Percentiles rank a stretch among this genome's conserved stretches.
These are phyloP conservation scores for Drechslera avenae DNA, from an alignment of 2,329 filamentous ascomycete species.

Conservation along the genomic window DNA sequence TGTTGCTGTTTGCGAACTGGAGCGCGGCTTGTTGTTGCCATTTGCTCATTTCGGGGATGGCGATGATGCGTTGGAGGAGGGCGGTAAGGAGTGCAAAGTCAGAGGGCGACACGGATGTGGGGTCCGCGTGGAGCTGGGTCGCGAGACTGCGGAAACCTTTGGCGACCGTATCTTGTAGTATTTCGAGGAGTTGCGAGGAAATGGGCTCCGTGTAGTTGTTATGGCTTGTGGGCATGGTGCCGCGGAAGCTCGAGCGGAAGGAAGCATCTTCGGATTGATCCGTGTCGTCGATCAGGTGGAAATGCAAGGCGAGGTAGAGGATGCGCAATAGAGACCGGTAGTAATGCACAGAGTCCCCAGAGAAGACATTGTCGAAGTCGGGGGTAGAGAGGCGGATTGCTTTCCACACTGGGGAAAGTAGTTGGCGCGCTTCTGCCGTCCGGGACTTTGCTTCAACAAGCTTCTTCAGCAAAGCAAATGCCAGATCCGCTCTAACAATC, in stretches of 20 bases:
- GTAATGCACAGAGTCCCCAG: constrained; percentile 66
- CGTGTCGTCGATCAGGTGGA: constrained; percentile 56
- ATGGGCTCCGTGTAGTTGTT: constrained; percentile 47
- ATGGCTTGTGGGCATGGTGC: constrained; percentile 46
- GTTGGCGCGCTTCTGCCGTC: constrained; percentile 57
- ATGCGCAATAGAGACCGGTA: constrained; percentile 84
- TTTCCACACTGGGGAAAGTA: constrained; percentile 66
- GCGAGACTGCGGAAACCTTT: constrained; percentile 83
- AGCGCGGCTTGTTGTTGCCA: constrained; percentile 59
- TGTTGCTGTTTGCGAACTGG: constrained; percentile 65
- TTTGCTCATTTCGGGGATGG: constrained; percentile 73
- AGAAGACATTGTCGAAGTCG: constrained; percentile 65
- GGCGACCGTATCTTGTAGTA: constrained; percentile 78
- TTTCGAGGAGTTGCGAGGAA: constrained; percentile 66
- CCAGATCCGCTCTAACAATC: constrained; percentile 76
- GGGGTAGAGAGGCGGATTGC: constrained; percentile 60
- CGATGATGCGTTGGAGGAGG: constrained; percentile 82
- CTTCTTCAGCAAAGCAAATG: constrained; percentile 80
- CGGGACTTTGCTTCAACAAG: constrained; percentile 65
- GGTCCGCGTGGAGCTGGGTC: constrained; percentile 77
- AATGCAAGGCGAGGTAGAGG: constrained; percentile 79
- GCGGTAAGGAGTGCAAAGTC: constrained; percentile 88
- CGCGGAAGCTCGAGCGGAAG: constrained; percentile 45
- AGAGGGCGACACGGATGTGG: constrained; percentile 68
- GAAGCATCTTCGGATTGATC: constrained; percentile 25